Conservation (phyloP, 768 basidiomycete species). For the Naganishia friedmannii region DNA sequence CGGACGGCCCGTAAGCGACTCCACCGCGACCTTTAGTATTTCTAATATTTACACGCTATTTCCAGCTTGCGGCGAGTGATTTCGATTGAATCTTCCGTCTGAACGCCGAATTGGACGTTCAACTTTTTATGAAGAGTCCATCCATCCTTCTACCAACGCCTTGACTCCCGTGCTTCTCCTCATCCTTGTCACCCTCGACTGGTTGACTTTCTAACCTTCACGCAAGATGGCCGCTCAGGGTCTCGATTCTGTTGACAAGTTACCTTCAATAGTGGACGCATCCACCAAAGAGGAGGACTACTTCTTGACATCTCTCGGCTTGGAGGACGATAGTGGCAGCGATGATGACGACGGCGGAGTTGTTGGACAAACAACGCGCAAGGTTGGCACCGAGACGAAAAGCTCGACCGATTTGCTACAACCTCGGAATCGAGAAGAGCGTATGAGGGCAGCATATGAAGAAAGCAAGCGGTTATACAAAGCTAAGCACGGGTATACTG, state of each 20-base stretch:
- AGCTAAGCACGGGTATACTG: conserved; percentile 9
- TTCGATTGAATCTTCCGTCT: background rate
- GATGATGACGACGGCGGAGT: background rate
- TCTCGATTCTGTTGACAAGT: background rate
- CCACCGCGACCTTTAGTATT: background rate
- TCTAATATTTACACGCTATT: background rate
- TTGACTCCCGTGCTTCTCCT: background rate
- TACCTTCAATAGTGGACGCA: conserved; percentile 2
- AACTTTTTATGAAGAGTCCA: too few relatives aligned
- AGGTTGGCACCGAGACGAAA: background rate
- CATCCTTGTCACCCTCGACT: too few relatives aligned
- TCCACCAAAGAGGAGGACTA: conserved; percentile 18
- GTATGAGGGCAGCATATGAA: conserved; percentile 17
- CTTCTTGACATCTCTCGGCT: conserved; percentile 13
- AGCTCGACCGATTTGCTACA: background rate
- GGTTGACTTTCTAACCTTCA: background rate
- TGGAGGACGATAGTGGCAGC: conserved; percentile 13
- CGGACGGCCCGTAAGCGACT: conserved; percentile 5
- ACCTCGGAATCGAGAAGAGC: conserved; percentile 17
- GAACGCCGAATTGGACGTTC: background rate
- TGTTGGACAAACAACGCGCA: background rate
- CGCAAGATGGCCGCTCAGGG: background rate
- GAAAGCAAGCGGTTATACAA: conserved; percentile 19
- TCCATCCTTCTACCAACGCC: background rate
- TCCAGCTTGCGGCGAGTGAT: background rate